Conservation (phyloP, 306 rosid species). For the Phaseolus lunatus region DNA sequence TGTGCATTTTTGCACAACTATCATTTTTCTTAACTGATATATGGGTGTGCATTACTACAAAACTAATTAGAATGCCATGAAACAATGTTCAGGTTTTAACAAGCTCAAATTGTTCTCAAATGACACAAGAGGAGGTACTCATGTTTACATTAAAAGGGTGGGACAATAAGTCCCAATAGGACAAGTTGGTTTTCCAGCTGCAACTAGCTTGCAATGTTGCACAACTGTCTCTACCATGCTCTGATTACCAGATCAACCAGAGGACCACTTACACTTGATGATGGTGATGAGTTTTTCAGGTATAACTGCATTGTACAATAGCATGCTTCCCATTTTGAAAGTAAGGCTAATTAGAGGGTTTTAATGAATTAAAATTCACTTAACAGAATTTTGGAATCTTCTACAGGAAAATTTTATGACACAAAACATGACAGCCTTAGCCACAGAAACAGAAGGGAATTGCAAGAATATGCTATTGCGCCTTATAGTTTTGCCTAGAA, state of each 20-base stretch:
- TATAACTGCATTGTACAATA: background rate
- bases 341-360: conserved; percentile 4
- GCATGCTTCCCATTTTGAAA: background rate
- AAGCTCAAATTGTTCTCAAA: conserved; percentile 17
- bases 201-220: conserved; percentile 43
- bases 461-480: conserved; percentile 30
- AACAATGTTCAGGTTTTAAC: conserved; percentile 17
- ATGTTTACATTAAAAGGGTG: conserved; percentile 6
- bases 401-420: background rate
- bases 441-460: background rate
- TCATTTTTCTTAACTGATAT: background rate
- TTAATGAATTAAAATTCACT: conserved; percentile 6
- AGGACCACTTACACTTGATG: conserved; percentile 46
- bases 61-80: conserved; percentile 37
- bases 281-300: conserved; percentile 26
- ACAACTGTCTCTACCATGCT: conserved; percentile 49
- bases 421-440: background rate
- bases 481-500: conserved; percentile 31
- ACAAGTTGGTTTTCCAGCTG: conserved; percentile 47
- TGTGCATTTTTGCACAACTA: too few species aligned
- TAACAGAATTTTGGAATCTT: conserved; percentile 5
- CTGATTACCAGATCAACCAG: conserved; percentile 8
- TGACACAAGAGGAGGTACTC: background rate
- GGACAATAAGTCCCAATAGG: conserved; percentile 12
- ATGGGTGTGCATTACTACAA: conserved; percentile 7